Percentiles rank a stretch among this genome's conserved stretches.
Evolutionary conservation across 2,329 filamentous ascomycete genomes (phyloP).

Genomic region (Tolypocladium paradoxum): DNA sequence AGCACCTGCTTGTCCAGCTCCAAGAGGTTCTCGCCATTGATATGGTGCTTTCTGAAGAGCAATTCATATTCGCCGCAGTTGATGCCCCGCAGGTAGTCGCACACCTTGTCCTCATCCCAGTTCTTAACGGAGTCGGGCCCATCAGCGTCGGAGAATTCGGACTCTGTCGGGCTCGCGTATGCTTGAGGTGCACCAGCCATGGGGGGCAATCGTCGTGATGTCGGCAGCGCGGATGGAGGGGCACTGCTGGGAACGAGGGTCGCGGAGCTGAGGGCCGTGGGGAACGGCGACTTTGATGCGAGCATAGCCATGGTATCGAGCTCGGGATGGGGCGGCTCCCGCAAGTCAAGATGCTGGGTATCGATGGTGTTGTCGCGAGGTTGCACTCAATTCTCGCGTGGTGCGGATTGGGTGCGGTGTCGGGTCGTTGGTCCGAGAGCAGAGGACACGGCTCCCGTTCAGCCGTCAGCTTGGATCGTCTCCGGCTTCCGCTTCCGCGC

Average conservation of each 20-base stretch:
- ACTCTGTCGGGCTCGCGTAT: conserved; percentile 79
- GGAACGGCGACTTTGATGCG: conserved; percentile 62
- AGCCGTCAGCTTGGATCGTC: not conserved
- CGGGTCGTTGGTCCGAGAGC: not conserved
- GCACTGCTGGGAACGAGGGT: conserved; percentile 33
- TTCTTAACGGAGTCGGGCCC: conserved; percentile 64
- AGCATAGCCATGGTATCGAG: conserved; percentile 57
- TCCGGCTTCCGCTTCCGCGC: not conserved
- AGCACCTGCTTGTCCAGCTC: conserved; percentile 95
- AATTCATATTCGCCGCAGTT: conserved; percentile 92
- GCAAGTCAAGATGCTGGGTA: not conserved
- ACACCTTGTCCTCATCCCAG: conserved; percentile 88
- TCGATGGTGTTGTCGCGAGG: not conserved
- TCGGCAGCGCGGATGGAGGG: conserved; percentile 37
- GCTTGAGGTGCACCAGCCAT: conserved; percentile 39
- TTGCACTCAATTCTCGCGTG: not conserved
- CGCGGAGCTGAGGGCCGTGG: conserved; percentile 38
- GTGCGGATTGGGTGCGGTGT: not conserved
- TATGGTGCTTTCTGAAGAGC: conserved; percentile 83
- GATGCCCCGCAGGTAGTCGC: conserved; percentile 81
- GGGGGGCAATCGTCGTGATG: conserved; percentile 40
- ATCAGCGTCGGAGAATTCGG: conserved; percentile 80
- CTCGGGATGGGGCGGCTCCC: conserved; percentile 4
- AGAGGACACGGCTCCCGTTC: not conserved
- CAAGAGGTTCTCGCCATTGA: conserved; percentile 91